These are phyloP conservation scores for Hibiscus syriacus DNA, from an alignment of 345 rosid genomes.

Conservation along the genomic window DNA sequence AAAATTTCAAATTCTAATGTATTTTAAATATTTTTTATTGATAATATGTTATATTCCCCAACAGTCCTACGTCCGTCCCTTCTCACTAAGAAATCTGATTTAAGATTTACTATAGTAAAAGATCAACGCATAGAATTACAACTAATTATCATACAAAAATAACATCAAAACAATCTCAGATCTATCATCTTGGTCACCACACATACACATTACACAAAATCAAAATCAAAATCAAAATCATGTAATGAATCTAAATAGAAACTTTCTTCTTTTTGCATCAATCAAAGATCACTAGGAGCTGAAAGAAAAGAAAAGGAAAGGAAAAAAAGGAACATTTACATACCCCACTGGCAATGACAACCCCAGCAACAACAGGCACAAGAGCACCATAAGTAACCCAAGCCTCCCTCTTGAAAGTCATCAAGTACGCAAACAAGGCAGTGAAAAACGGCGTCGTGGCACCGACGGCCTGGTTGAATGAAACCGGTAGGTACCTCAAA, in stretches of 20 bases:
- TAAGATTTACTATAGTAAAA: no score
- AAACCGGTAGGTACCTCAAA: constrained; percentile 74
- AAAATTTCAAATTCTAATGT: no score
- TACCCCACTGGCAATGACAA: constrained; percentile 93
- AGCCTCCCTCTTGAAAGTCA: constrained; percentile 84
- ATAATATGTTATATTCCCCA: no score
- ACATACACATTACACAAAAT: constrained; percentile 5
- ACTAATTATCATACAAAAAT: background rate
- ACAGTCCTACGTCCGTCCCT: no score
- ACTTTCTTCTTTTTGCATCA: background rate
- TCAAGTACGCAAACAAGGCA: constrained; percentile 73
- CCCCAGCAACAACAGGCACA: constrained; percentile 86
- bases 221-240: no score
- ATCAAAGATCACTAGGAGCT: background rate
- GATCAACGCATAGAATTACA: no score
- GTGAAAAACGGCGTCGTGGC: constrained; percentile 95
- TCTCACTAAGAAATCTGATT: no score
- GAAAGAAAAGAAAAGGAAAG: no score
- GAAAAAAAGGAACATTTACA: constrained; percentile 4
- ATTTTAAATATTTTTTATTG: no score
- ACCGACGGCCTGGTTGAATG: constrained; percentile 93
- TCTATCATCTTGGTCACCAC: constrained; percentile 18
- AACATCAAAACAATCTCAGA: constrained; percentile 22
- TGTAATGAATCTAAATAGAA: background rate
- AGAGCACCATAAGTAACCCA: constrained; percentile 84